Evolutionary conservation across 805 yeast genomes (phyloP).

Genomic region (Yamadazyma olivae): DNA sequence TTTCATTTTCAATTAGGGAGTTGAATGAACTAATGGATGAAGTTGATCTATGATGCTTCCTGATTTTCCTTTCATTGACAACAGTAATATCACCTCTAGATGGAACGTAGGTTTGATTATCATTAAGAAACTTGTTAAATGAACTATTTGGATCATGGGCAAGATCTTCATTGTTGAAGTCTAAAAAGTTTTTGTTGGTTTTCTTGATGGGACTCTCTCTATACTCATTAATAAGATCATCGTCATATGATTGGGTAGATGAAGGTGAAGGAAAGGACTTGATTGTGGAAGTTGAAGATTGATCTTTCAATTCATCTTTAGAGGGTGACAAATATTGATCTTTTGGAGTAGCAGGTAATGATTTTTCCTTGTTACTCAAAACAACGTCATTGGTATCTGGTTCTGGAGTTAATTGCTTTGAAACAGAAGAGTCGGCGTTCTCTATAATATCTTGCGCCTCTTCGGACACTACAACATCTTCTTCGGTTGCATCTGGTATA

Average conservation of each 20-base stretch:
- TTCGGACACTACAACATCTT: too few relatives aligned
- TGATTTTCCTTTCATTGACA: constrained; percentile 3
- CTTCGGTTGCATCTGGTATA: too few relatives aligned
- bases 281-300: constrained; percentile 3
- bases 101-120: constrained; percentile 12
- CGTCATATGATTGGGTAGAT: constrained; percentile 9
- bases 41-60: constrained; percentile 4
- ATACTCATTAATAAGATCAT: constrained; percentile 14
- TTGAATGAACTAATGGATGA: constrained; percentile 5
- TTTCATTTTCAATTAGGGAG: constrained; percentile 2
- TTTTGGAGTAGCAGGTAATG: too few relatives aligned
- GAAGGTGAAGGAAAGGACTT: constrained; percentile 12
- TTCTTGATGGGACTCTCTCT: constrained; percentile 10
- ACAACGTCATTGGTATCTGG: too few relatives aligned
- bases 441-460: too few relatives aligned
- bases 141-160: background rate
- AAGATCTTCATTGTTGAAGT: constrained; percentile 1
- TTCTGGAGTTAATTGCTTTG: too few relatives aligned
- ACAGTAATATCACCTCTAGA: constrained; percentile 13
- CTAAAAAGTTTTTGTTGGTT: background rate
- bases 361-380: too few relatives aligned
- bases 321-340: too few relatives aligned
- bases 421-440: too few relatives aligned
- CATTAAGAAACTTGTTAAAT: constrained; percentile 10
- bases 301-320: too few relatives aligned